Base-by-base conservation (phyloP, 2,329 filamentous ascomycete species). In the Arthrobotrys sinensis region DNA sequence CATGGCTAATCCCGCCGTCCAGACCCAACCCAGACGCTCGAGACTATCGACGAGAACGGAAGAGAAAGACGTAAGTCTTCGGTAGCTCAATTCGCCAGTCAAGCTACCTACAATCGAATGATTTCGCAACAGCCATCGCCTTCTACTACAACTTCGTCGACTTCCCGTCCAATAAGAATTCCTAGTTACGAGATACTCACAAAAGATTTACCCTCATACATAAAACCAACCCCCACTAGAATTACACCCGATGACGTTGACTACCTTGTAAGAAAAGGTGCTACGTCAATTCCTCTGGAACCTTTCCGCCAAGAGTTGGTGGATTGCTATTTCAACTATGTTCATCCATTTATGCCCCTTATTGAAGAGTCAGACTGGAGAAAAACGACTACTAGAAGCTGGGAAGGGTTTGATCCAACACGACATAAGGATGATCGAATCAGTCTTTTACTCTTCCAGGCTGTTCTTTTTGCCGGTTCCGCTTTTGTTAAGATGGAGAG, bases 311-410 rank as follows among this genome's bases (percentile, higher is more conserved):
- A 92, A 83, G 93, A 94, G 76, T 87, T 97, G 50, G 86, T 98
- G 14, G 90, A 91, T 81, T 90, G 90, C 45, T 97, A 96, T 82
- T 88, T 95, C 79, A 92, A 97, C 85, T 97, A 92, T 83, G 93
- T 97, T 6, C 92, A 97, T 83, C 93, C 94, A 0, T 97, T 93
- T 84, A 97, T 97, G 93, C 95, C 95, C 24, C 86, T 97, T 36
- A 86, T 97, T 80, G 93, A 91, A 76, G 81, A 91, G 57, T 87
- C 90, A 79, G 89, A 90, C 36, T 89, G 91, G 72, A 82, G 91
- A 8, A 84, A 84, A 69, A 84, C 84, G 1, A 93, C 86, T 82
- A 91, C 82, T 84, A 90, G 83, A 85, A 89, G 83, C 88, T 91
- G 81, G 82, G 91, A 73, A 83, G 86, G 62, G 87, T 88, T 52